A percentile compares a stretch with the other conserved stretches of the same genome.
phyloP scores from a whole-genome alignment of 768 basidiomycete species.

The Sutorius australiensis region DNA sequence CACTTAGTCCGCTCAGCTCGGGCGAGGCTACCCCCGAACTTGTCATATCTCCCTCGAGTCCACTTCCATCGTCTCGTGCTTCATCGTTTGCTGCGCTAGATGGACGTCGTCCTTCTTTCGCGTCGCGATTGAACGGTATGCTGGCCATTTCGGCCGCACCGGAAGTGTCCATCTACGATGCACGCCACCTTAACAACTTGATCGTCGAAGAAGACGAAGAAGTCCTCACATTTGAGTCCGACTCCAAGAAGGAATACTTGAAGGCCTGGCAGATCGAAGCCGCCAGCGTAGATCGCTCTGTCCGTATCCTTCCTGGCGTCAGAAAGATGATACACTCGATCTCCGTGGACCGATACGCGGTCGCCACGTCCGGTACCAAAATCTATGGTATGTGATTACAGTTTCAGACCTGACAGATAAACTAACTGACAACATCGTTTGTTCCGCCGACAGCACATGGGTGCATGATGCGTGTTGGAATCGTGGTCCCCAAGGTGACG shows the following conservation, averaged over 20 bases:
- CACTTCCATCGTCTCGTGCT: constrained; percentile 41
- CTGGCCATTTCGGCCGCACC: constrained; percentile 37
- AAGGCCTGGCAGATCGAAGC: constrained; percentile 58
- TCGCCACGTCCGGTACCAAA: constrained; percentile 71
- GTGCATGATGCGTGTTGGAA: constrained; percentile 69
- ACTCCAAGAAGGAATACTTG: constrained; percentile 31
- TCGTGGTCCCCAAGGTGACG: constrained; percentile 61
- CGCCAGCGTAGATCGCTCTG: constrained; percentile 53
- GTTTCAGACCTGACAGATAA: neutral
- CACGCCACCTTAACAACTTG: constrained; percentile 25
- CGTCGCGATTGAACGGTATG: constrained; percentile 37
- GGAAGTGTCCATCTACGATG: constrained; percentile 24
- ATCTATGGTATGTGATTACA: constrained; percentile 49
- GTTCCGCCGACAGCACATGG: constrained; percentile 43
- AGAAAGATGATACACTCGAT: constrained; percentile 60
- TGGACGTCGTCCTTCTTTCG: constrained; percentile 47
- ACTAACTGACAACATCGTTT: neutral
- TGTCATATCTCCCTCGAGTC: constrained; percentile 33
- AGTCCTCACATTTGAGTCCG: constrained; percentile 24
- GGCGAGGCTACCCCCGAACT: constrained; percentile 41
- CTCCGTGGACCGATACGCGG: constrained; percentile 62
- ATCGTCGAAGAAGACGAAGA: constrained; percentile 37
- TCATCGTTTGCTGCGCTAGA: constrained; percentile 37
- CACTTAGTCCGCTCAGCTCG: constrained; percentile 26
- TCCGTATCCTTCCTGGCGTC: constrained; percentile 70